Percentiles rank a stretch among this genome's conserved stretches.
Conservation (phyloP, 768 basidiomycete species). For the Pisolithus marmoratus region DNA sequence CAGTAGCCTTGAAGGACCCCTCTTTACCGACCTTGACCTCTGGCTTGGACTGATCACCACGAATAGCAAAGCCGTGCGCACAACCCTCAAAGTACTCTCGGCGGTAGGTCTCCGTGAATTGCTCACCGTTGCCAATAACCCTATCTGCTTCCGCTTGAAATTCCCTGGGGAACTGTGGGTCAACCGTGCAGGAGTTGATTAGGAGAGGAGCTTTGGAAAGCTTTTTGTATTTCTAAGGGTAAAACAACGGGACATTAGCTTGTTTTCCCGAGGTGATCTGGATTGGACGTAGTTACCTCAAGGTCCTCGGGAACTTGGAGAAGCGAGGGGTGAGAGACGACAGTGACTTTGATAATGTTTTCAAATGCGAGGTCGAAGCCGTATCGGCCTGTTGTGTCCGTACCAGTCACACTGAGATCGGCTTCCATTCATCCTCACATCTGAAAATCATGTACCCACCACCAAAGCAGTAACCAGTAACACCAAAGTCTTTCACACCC, state of each 20-base stretch:
- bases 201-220: slow-evolving; percentile 51
- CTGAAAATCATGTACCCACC: slow-evolving; percentile 33
- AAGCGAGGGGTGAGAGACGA: slow-evolving; percentile 58
- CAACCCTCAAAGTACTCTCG: slow-evolving; percentile 29
- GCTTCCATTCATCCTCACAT: background rate
- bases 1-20: slow-evolving; percentile 51
- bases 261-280: background rate
- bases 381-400: slow-evolving; percentile 37
- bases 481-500: slow-evolving; percentile 54
- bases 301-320: slow-evolving; percentile 55
- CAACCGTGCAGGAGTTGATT: slow-evolving; percentile 59
- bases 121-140: background rate
- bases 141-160: background rate
- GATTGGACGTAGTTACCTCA: slow-evolving; percentile 34
- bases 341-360: slow-evolving; percentile 41
- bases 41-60: slow-evolving; percentile 41
- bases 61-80: slow-evolving; percentile 49
- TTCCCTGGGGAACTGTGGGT: slow-evolving; percentile 17
- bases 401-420: background rate
- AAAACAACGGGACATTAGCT: background rate
- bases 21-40: slow-evolving; percentile 58
- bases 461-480: slow-evolving; percentile 68
- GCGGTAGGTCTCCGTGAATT: background rate
- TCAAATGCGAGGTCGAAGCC: slow-evolving; percentile 61
- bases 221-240: slow-evolving; percentile 39